Evolutionary conservation across 1,139 yeast species (phyloP).

Genomic region (Magnusiomyces sp.): DNA sequence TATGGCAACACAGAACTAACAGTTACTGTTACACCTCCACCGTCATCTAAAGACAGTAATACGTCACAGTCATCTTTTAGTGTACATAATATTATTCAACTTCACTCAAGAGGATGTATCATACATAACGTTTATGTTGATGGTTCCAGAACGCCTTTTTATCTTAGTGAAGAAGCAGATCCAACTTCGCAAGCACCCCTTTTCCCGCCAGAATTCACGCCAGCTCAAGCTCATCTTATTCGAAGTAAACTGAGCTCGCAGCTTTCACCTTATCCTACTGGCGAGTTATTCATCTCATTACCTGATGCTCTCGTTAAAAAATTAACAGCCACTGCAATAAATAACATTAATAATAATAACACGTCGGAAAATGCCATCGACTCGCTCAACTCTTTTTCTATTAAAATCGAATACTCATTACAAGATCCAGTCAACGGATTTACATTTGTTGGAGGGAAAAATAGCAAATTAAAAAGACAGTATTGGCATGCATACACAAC

Average conservation of each 20-base stretch:
- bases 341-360: conserved; percentile 15
- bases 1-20: conserved; percentile 81
- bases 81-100: conserved; percentile 42
- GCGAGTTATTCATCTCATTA: conserved; percentile 61
- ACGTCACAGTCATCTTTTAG: not conserved
- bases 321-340: conserved; percentile 36
- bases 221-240: conserved; percentile 2
- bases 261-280: conserved; percentile 37
- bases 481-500: conserved; percentile 84
- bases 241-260: conserved; percentile 15
- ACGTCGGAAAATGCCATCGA: conserved; percentile 21
- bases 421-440: conserved; percentile 69
- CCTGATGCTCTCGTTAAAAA: conserved; percentile 41
- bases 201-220: conserved; percentile 29
- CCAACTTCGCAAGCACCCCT: conserved; percentile 47
- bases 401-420: conserved; percentile 61
- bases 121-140: conserved; percentile 61
- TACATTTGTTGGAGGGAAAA: conserved; percentile 52
- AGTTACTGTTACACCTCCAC: conserved; percentile 27
- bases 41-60: conserved; percentile 1
- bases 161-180: conserved; percentile 43
- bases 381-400: conserved; percentile 46
- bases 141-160: conserved; percentile 42
- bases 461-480: conserved; percentile 31
- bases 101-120: conserved; percentile 70